A percentile compares a stretch with the other conserved stretches of the same genome.
phyloP scores from a whole-genome alignment of 2,329 filamentous ascomycete genomes.

The Pseudomassariella vexata region DNA sequence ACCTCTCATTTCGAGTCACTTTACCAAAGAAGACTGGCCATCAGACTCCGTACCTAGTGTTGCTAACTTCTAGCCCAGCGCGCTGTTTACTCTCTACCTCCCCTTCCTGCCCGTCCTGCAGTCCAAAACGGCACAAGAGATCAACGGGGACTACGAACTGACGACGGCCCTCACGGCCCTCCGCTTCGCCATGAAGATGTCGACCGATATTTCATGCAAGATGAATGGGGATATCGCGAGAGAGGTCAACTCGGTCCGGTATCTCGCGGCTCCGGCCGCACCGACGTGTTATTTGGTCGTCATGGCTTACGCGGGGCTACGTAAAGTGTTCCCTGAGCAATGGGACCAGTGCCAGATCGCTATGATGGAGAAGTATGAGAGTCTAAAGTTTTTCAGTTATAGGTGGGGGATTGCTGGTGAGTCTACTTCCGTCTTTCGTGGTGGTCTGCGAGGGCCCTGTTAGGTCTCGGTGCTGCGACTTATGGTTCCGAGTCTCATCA shows the following conservation, averaged over 20 bases:
- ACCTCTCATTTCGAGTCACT: no score
- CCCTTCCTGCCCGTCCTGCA: conserved; percentile 24
- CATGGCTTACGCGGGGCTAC: conserved; percentile 17
- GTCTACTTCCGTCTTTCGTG: conserved; percentile 3
- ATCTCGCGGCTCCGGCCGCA: conserved; percentile 20
- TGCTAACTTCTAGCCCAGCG: conserved; percentile 10
- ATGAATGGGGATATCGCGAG: conserved; percentile 18
- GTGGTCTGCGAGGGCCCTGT: background rate
- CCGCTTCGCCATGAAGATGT: conserved; percentile 26
- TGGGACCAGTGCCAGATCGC: conserved; percentile 16
- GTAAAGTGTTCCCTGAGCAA: conserved; percentile 24
- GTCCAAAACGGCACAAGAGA: conserved; percentile 8
- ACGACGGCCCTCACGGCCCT: conserved; percentile 21
- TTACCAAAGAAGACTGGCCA: no score
- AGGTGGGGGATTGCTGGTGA: conserved; percentile 27
- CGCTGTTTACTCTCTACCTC: conserved; percentile 25
- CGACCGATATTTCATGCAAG: conserved; percentile 26
- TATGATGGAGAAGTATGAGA: conserved; percentile 27
- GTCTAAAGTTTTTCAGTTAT: conserved; percentile 23
- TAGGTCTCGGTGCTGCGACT: background rate
- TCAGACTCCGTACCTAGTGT: no score
- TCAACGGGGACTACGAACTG: conserved; percentile 15
- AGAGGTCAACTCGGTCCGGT: conserved; percentile 10
- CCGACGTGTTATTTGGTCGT: conserved; percentile 27
- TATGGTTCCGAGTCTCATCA: no score